Evolutionary conservation across 2,329 filamentous ascomycete species (phyloP), one percentile per base, ranked within the genome.

Genomic region (Boeremia lycopersici): DNA sequence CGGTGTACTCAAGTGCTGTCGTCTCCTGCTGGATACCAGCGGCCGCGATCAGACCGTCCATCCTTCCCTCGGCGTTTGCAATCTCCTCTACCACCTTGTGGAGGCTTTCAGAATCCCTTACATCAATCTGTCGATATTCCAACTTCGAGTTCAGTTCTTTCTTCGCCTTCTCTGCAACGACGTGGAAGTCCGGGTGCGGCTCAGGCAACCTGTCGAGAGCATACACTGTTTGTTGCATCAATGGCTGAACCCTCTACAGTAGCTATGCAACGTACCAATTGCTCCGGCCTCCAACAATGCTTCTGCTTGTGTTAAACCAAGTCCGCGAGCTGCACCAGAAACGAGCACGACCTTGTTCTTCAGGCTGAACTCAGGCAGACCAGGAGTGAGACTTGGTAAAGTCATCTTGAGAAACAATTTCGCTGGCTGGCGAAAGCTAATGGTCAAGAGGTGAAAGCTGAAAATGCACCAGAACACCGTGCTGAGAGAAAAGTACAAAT

Each of bases 21-120:
- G 86, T 91, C 77, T 96, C 91, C 75, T 96, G 89, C 76, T 96
- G 90, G 65, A 91, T 89, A 1, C 86, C 88, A 0, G 88, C 88
- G 0, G 87, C 87, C 0, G 87, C 87, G 42, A 96, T 85, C 50
- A 96, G 77, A 0, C 92, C 92, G 69, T 96, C 91, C 57, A 96
- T 76, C 13, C 89, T 84, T 6, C 88, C 88, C 60, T 91, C 84
- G 55, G 83, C 77, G 45, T 86, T 80, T 13, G 86, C 90, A 61
- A 96, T 95, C 10, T 78, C 80, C 60, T 83, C 80, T 42, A 96
- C 81, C 47, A 89, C 82, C 36, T 78, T 79, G 71, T 93, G 88
- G 40, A 96, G 81, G 34, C 80, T 75, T 4, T 81, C 78, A 19
- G 88, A 86, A 69, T 95, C 86, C 28, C 90, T 85, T 15, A 96